Evolutionary conservation across 257 asterid genomes (phyloP), one percentile per base, ranked within the genome.

Genomic region (Solanum pinnatisectum): DNA sequence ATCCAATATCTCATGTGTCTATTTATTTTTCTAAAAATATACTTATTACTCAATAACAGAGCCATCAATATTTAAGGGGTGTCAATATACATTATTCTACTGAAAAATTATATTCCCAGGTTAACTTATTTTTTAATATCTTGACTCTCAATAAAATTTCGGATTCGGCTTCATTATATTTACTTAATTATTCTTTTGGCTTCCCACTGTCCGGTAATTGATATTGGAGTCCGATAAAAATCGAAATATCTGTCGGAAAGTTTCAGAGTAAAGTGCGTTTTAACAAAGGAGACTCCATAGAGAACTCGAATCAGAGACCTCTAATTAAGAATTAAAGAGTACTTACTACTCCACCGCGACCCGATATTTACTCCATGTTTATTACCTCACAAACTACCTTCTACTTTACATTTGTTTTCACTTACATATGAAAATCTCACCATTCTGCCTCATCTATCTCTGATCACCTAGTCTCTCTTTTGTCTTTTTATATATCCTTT

Each of bases 361-460:
- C 0, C 23, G 1, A 14, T 70, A 70, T 70, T 73, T 20, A 73
- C 49, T 9, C 9, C 0, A 20, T 33, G 9, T 74, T 85, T 18
- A 35, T 88, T 49, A 59, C 81, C 88, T 78, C 87, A 77, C 87
- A 67, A 85, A 84, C 49, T 74, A 74, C 6, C 8, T 36, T 74
- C 42, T 36, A 35, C 76, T 72, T 87, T 60, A 70, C 76, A 68
- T 89, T 83, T 83, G 88, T 89, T 87, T 87, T 84, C 87, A 46
- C 84, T 88, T 87, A 90, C 87, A 74, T 86, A 81, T 89, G 83
- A 70, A 30, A 70, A 90, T 85, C 81, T 90, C 88, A 92, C 91
- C 92, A 88, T 88, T 91, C 90, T 88, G 91, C 89, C 92, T 89
- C 86, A 89, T 72, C 90, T 88, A 73, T 72, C 72, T 84, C 88